A percentile compares a stretch with the other conserved stretches of the same genome.
These are phyloP conservation scores for Sarocladium brachiariae DNA, from an alignment of 2,329 filamentous ascomycete species.

Conservation along the genomic window DNA sequence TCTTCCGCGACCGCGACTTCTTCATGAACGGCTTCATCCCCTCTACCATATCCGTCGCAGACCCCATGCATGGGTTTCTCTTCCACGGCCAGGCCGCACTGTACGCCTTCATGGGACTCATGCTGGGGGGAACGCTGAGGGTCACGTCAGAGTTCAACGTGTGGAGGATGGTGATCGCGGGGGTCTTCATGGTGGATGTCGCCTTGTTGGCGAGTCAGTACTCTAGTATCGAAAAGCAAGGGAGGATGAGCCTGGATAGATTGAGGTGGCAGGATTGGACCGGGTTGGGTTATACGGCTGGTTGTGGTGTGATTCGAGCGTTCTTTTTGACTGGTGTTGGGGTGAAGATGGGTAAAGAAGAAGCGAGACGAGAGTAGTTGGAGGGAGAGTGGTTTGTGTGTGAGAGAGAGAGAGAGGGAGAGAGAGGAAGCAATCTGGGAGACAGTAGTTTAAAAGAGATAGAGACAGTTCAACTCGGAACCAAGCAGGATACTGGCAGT, in stretches of 20 bases:
- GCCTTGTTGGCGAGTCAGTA: slow-evolving; percentile 14
- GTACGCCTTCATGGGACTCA: slow-evolving; percentile 15
- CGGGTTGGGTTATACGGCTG: slow-evolving; percentile 13
- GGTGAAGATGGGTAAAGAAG: slow-evolving; percentile 10
- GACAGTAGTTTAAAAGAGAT: too few relatives aligned
- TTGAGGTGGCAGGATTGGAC: slow-evolving; percentile 17
- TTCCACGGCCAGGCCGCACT: slow-evolving; percentile 17
- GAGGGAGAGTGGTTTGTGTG: too few relatives aligned
- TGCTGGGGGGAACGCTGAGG: slow-evolving; percentile 12
- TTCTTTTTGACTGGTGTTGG: slow-evolving; percentile 17
- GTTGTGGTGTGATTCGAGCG: slow-evolving; percentile 13
- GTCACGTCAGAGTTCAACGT: slow-evolving; percentile 15
- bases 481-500: too few relatives aligned
- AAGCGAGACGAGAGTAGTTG: too few relatives aligned
- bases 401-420: too few relatives aligned
- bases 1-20: slow-evolving; percentile 14
- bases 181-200: slow-evolving; percentile 16
- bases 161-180: slow-evolving; percentile 15
- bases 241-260: slow-evolving; percentile 6
- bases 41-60: slow-evolving; percentile 11
- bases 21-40: slow-evolving; percentile 17
- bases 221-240: slow-evolving; percentile 16
- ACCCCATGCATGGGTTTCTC: slow-evolving; percentile 18
- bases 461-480: too few relatives aligned
- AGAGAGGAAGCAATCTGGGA: too few relatives aligned